phyloP scores from a whole-genome alignment of 768 basidiomycete genomes.

The Strobilomyces dryophilus region DNA sequence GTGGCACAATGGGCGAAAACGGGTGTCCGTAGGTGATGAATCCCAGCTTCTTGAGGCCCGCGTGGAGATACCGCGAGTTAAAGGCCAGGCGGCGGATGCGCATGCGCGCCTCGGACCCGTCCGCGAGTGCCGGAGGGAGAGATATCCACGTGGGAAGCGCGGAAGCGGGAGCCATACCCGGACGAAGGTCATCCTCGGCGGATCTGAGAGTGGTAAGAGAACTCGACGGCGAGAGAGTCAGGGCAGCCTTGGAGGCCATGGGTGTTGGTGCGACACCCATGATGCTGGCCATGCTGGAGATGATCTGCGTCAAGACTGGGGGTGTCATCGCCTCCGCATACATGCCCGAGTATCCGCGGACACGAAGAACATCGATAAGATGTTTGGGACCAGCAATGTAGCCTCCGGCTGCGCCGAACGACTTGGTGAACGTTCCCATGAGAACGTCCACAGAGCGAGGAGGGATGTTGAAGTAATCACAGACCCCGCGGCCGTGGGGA shows the following conservation, averaged over 20 bases:
- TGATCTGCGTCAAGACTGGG: constrained; percentile 84
- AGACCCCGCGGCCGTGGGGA: constrained; percentile 90
- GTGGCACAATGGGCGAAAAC: constrained; percentile 89
- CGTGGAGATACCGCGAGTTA: constrained; percentile 89
- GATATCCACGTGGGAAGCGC: constrained; percentile 75
- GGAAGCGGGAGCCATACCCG: constrained; percentile 64
- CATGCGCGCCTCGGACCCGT: constrained; percentile 79
- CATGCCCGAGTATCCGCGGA: constrained; percentile 73
- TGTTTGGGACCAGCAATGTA: constrained; percentile 85
- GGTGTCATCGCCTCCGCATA: constrained; percentile 93
- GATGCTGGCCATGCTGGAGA: constrained; percentile 93
- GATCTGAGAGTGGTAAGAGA: constrained; percentile 24
- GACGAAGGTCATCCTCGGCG: constrained; percentile 48
- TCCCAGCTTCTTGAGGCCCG: constrained; percentile 82
- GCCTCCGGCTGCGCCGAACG: constrained; percentile 91
- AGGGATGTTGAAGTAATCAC: constrained; percentile 87
- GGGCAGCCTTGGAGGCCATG: constrained; percentile 20
- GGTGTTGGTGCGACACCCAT: constrained; percentile 70
- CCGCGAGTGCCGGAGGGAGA: constrained; percentile 66
- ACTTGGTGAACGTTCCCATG: constrained; percentile 99
- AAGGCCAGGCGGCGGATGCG: constrained; percentile 89
- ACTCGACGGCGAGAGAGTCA: constrained; percentile 31
- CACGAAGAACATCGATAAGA: constrained; percentile 76
- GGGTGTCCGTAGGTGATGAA: constrained; percentile 95
- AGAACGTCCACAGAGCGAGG: constrained; percentile 84